These are phyloP conservation scores for Erysimum cheiri DNA, from an alignment of 441 rosid genomes.

Conservation along the genomic window DNA sequence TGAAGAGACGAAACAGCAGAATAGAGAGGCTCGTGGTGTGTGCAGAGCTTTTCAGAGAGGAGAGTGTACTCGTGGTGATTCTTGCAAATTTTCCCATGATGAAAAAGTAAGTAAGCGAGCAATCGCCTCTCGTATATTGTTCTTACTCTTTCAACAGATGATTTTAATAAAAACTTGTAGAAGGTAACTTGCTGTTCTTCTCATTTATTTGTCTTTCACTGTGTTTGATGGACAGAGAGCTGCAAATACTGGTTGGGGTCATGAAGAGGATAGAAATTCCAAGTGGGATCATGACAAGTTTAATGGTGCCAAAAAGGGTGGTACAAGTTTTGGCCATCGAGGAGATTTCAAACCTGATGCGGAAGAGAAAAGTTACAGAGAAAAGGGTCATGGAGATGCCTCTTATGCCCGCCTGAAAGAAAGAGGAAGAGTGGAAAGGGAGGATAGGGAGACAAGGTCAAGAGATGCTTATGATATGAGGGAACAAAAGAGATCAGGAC, in stretches of 20 bases:
- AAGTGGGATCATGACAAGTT: slow-evolving; percentile 78
- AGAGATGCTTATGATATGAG: slow-evolving; percentile 42
- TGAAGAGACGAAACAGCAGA: slow-evolving; percentile 65
- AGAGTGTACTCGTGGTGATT: slow-evolving; percentile 84
- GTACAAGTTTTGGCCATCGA: slow-evolving; percentile 45
- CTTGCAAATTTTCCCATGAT: slow-evolving; percentile 90
- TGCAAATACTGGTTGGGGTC: slow-evolving; percentile 95
- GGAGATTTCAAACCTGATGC: slow-evolving; percentile 41
- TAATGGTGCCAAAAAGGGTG: slow-evolving; percentile 54
- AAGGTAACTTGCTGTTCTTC: slow-evolving; percentile 15
- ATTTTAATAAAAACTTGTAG: neutral
- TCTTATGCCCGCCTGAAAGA: slow-evolving; percentile 41
- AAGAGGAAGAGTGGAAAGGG: slow-evolving; percentile 44
- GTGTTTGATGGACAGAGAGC: slow-evolving; percentile 68
- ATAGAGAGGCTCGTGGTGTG: slow-evolving; percentile 90
- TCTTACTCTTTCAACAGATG: neutral
- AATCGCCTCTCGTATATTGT: neutral
- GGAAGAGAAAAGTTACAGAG: slow-evolving; percentile 39
- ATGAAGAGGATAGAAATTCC: slow-evolving; percentile 63
- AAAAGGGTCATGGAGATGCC: slow-evolving; percentile 43
- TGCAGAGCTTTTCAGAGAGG: slow-evolving; percentile 95
- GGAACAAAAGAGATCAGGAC: slow-evolving; percentile 39
- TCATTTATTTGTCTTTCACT: slow-evolving; percentile 17
- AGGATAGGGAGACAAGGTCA: slow-evolving; percentile 36
- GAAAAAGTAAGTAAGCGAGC: slow-evolving; percentile 75